Base-by-base conservation (phyloP, 768 basidiomycete species). In the Dioszegia crocea region DNA sequence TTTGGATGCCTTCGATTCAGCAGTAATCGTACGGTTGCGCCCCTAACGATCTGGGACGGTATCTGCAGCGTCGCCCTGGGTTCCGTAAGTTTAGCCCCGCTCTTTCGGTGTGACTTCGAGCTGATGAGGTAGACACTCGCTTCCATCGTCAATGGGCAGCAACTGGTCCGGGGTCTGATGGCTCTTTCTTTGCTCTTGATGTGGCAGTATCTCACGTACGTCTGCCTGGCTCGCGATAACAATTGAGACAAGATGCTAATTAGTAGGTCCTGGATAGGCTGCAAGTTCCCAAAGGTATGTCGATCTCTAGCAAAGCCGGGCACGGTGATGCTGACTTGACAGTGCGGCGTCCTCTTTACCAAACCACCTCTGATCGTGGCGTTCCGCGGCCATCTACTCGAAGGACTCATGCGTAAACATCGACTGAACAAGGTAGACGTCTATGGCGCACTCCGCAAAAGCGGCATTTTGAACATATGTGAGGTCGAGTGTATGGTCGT, bases 51-150 rank as follows among this genome's bases (percentile, higher is more conserved):
- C n/a, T 65, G 50, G 31, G 63, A 65, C 47, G 39, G 51, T 33
- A 61, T 65, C 23, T 29, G 61, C 36, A 61, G 45, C 27, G 52
- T 65, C 44, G 63, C 63, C 26, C 27, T 65, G 21, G 63, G 63
- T 50, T 53, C 47, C n/a, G 54, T 49, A 21, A 14, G 50, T 23
- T 12, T 38, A 24, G 27, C 36, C n/a, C 33, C 14, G 33, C 14
- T 14, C n/a, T 24, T 43, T 14, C n/a, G n/a, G 21, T 5, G 40
- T 40, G 17, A 19, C 27, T 17, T n/a, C n/a, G 31, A 47, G 52
- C 49, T 50, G 19, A 40, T 21, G 8, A 41, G 24, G 16, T 23
- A 51, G 29, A 59, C 56, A 24, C 39, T 61, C 1, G 60, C 57
- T 10, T 48, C 56, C 21, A 57, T 57, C 29, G 50, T 59, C 21